Conservation (phyloP, 176 grass and related monocot genomes). For the Rhynchospora tenuis region DNA sequence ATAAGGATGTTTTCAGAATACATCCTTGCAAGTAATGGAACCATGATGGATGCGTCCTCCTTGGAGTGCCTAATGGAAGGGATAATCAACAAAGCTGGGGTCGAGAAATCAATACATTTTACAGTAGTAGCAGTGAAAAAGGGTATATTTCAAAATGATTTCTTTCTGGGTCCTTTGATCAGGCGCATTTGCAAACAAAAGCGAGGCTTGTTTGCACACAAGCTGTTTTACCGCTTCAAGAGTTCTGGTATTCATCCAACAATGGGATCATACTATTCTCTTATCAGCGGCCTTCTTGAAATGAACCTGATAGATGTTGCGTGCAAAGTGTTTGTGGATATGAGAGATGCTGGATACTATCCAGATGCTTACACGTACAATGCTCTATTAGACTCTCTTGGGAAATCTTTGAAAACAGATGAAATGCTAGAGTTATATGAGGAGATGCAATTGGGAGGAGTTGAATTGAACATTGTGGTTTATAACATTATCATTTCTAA, state of each 20-base stretch:
- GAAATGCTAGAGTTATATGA: conserved; percentile 70
- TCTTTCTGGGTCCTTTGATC: conserved; percentile 76
- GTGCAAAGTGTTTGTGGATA: conserved; percentile 60
- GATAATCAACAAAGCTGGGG: conserved; percentile 69
- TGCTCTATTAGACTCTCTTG: conserved; percentile 74
- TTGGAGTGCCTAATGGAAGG: conserved; percentile 64
- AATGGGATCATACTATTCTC: conserved; percentile 61
- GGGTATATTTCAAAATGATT: conserved; percentile 51
- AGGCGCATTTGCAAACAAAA: conserved; percentile 71
- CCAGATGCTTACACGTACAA: conserved; percentile 83
- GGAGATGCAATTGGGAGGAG: conserved; percentile 66
- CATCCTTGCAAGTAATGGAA: conserved; percentile 35
- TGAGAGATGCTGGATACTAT: conserved; percentile 50
- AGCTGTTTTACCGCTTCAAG: conserved; percentile 58
- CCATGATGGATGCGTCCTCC: conserved; percentile 42
- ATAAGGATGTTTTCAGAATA: conserved; percentile 50
- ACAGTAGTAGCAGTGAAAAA: conserved; percentile 40
- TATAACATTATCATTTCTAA: conserved; percentile 95
- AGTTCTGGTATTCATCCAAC: conserved; percentile 46
- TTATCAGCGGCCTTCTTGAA: conserved; percentile 74
- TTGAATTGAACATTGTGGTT: conserved; percentile 58
- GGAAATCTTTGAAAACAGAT: conserved; percentile 65
- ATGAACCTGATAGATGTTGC: conserved; percentile 42
- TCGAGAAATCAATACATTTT: conserved; percentile 61
- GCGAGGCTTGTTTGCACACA: conserved; percentile 51